Evolutionary conservation across 768 basidiomycete genomes (phyloP).

Genomic region (Crassisporium funariophilum): DNA sequence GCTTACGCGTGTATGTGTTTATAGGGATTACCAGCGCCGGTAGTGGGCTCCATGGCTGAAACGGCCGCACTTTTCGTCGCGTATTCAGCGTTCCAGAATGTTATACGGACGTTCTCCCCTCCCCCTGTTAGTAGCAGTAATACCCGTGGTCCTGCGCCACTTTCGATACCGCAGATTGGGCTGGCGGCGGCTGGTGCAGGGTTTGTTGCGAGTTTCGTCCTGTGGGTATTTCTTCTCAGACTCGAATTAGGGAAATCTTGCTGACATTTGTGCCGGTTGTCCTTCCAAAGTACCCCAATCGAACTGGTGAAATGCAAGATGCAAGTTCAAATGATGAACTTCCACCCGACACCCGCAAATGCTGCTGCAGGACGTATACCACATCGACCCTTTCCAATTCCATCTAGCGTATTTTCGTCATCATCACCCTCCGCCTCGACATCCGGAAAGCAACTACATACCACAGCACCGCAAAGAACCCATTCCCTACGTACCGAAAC

Average conservation of each 20-base stretch:
- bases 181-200: conserved; percentile 90
- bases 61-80: conserved; percentile 88
- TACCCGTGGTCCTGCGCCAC: conserved; percentile 32
- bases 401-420: conserved; percentile 6
- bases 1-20: not conserved
- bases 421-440: conserved; percentile 1
- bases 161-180: conserved; percentile 69
- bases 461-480: not conserved
- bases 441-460: not conserved
- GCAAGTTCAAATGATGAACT: conserved; percentile 89
- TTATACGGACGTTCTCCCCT: conserved; percentile 46
- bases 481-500: not conserved
- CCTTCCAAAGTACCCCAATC: conserved; percentile 76
- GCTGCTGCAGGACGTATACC: conserved; percentile 27
- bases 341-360: conserved; percentile 16
- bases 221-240: conserved; percentile 51
- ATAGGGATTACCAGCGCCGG: conserved; percentile 88
- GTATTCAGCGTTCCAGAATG: conserved; percentile 75
- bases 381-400: conserved; percentile 19
- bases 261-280: conserved; percentile 2
- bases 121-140: conserved; percentile 21
- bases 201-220: conserved; percentile 78
- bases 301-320: conserved; percentile 97
- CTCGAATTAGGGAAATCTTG: not conserved
- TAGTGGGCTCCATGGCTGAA: conserved; percentile 91